A percentile compares a stretch with the other conserved stretches of the same genome.
phyloP scores from a whole-genome alignment of 345 rosid genomes.

The Syzygium jambos region DNA sequence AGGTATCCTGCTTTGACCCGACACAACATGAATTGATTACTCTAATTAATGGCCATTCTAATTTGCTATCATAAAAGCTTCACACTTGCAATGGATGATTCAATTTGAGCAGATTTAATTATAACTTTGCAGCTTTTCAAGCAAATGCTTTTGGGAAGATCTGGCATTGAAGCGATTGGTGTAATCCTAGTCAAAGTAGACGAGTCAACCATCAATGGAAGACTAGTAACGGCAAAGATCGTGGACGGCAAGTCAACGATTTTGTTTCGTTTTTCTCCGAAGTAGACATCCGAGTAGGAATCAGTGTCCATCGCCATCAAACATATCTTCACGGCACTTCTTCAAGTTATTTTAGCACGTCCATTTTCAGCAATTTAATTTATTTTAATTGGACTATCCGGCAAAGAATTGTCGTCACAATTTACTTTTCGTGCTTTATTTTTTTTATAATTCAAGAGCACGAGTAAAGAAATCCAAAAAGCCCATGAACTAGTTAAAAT shows the following conservation, averaged over 20 bases:
- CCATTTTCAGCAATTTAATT: not conserved
- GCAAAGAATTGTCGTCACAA: accelerated
- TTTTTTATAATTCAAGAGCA: not conserved
- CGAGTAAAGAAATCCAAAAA: no score
- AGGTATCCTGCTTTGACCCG: not conserved
- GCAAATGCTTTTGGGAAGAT: not conserved
- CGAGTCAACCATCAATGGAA: no score
- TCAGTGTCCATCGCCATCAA: not conserved
- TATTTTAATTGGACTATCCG: not conserved
- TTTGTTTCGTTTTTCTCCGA: not conserved
- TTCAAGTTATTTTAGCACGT: not conserved
- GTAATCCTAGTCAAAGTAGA: not conserved
- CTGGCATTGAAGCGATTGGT: not conserved
- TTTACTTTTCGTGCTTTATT: accelerated
- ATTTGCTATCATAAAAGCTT: not conserved
- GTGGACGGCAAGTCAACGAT: not conserved
- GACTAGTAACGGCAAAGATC: not conserved
- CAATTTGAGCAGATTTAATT: accelerated
- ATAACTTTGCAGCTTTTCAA: not conserved
- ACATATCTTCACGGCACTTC: not conserved
- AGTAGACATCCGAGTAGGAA: not conserved
- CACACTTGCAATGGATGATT: not conserved
- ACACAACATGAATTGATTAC: accelerated
- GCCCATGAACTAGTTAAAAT: not conserved
- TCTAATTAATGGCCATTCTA: not conserved